Evolutionary conservation across 805 yeast genomes (phyloP), one percentile per base, ranked within the genome.

Genomic region (Zygosaccharomyces lentus): DNA sequence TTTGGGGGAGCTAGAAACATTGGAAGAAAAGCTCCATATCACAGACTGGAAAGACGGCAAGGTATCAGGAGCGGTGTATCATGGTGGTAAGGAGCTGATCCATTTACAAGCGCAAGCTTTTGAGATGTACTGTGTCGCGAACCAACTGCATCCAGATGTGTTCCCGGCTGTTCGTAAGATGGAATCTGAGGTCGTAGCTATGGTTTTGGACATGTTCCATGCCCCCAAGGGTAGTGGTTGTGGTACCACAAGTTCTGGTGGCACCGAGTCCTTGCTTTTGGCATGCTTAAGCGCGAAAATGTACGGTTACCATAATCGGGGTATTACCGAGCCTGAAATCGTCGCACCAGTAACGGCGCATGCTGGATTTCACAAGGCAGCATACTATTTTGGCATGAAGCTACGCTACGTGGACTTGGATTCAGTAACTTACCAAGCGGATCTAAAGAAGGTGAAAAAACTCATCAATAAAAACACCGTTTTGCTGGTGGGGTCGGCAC

Each of bases 91-190:
- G n/a, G 87, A 85, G 26, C 67, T 91, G 44, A 72, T 85, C 31
- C 69, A 75, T 31, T 70, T 93, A 30, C 98, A 93, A 66, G 69
- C 93, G 7, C 66, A 75, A 45, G 93, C 96, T 0, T 90, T 80
- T 64, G 76, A 80, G 43, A 76, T 76, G 58, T 90, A 78, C 64
- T 79, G 93, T 5, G 89, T 90, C 19, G 88, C 97, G 2, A 91
- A 93, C 67, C 99, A 93, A 67, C 72, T 91, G 42, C 99, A 91
- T 64, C 99, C 99, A 0, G 98, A 91, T 66, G 93, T 89, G 3
- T 91, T 91, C 61, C 99, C 98, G 0, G 98, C 95, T 5, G 86
- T 91, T 6, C 79, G 99, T 35, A 89, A 91, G 65, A 90, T 91
- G 96, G 99, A 91, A 62, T 72, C 96, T 6, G 98, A 93, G 60